Base-by-base conservation (phyloP, 441 rosid species). In the Gossypium schwendimanii region DNA sequence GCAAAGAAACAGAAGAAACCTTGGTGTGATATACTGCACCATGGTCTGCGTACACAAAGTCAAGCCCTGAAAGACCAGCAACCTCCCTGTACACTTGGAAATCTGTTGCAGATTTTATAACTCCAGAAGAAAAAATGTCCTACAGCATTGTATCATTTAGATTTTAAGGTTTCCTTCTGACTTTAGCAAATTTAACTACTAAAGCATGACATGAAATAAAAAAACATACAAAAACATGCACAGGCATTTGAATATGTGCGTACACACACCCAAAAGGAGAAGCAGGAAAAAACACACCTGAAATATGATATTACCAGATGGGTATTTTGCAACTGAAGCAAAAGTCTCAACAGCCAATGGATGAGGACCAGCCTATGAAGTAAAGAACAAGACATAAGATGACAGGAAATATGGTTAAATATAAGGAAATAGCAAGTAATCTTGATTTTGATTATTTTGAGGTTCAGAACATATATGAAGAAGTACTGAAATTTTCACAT, bases 51-150 rank as follows among this genome's bases (percentile, higher is more conserved):
- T 83, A 95, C 28, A 95, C 99, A 84, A 95, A 92, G 85, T 92
- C 99, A 77, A 95, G 89, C 77, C 98, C 99, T n/a, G 99, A 92
- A 78, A 95, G 96, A 81, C 92, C 90, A 74, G 93, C 96, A 73
- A 90, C 84, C 78, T 92, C 98, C 78, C 74, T 86, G 87, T 95
- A 95, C 59, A 95, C 87, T 88, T 92, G 94, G 83, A 95, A 95
- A 89, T 95, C 98, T 54, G 98, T 95, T 0, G 92, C 82, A 72
- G 98, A 92, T 67, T 89, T 89, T 70, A 95, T 87, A 74, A 76
- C 73, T 73, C 99, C 98, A 70, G 91, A 85, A 44, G 88, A 68
- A 72, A 85, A 95, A 71, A 95, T 87, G 84, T 95, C 99, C 98
- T 95, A 94, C 76, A 82, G 75, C 77, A 78, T 55, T 73, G 73